Conservation (phyloP, 352 stramenopile species). For the Pythium biforme region DNA sequence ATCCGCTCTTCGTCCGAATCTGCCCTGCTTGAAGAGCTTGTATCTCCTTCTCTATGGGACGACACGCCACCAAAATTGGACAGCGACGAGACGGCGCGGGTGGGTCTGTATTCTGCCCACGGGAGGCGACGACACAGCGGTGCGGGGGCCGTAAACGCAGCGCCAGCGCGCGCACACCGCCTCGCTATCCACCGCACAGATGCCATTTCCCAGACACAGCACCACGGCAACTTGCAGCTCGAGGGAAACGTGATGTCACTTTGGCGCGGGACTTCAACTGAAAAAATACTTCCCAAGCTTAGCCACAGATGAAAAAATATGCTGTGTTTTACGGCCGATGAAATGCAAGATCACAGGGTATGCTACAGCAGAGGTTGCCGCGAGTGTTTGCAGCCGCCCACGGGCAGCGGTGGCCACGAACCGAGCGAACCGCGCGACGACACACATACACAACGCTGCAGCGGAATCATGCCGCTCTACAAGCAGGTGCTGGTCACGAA, state of each 20-base stretch:
- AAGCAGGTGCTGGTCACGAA: slow-evolving; percentile 89
- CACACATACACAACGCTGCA: neutral
- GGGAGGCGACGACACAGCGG: neutral
- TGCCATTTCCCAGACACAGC: neutral
- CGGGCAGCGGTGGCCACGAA: slow-evolving; percentile 26
- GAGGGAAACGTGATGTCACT: slow-evolving; percentile 11
- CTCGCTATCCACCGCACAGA: slow-evolving; percentile 4
- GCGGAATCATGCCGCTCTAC: slow-evolving; percentile 74
- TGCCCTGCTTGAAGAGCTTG: neutral
- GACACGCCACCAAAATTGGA: slow-evolving; percentile 20
- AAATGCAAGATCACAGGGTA: slow-evolving; percentile 9
- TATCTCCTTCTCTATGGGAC: slow-evolving; percentile 9
- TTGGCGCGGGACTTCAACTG: neutral
- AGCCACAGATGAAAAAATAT: slow-evolving; percentile 1
- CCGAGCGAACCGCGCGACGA: neutral
- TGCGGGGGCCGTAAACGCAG: neutral
- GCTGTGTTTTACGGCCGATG: neutral
- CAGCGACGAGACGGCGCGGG: neutral
- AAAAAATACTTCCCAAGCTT: slow-evolving; percentile 7
- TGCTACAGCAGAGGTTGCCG: neutral
- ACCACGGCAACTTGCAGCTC: slow-evolving; percentile 7
- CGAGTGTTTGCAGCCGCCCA: slow-evolving; percentile 23
- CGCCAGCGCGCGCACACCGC: neutral
- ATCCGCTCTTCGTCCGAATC: slow-evolving; percentile 53
- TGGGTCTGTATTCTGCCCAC: neutral